These are phyloP conservation scores for Rutidosis leptorrhynchoides DNA, from an alignment of 129 eudicot genomes.

Conservation along the genomic window DNA sequence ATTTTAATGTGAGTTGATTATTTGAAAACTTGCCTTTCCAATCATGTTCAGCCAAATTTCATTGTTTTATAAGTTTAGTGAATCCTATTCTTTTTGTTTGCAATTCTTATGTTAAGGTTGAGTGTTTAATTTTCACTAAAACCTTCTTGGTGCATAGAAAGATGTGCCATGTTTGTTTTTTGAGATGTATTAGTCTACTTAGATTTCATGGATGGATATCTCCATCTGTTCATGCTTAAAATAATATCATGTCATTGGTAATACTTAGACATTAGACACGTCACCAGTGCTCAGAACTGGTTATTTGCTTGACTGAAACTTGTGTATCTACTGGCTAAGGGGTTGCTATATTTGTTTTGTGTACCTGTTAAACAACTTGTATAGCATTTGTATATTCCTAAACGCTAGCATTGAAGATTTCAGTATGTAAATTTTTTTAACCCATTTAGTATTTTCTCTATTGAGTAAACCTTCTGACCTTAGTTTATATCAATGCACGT, in stretches of 20 bases:
- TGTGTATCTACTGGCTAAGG: background rate
- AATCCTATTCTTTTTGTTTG: slow-evolving; percentile 17
- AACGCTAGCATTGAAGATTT: background rate
- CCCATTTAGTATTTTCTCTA: background rate
- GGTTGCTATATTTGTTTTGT: background rate
- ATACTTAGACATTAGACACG: background rate
- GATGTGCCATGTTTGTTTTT: background rate
- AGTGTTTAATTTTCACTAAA: background rate
- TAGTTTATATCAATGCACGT: too few relatives aligned
- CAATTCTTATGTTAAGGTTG: slow-evolving; percentile 5
- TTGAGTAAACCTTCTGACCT: too few relatives aligned
- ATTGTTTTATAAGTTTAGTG: background rate
- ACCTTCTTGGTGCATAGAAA: background rate
- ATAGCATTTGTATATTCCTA: background rate
- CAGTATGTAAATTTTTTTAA: background rate
- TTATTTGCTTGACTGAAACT: background rate
- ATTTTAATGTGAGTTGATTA: slow-evolving; percentile 17
- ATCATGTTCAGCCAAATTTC: slow-evolving; percentile 1
- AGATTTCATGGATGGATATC: background rate
- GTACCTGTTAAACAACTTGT: background rate
- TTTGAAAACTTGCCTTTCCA: slow-evolving; percentile 8
- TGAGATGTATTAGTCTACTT: background rate
- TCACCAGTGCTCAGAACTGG: background rate
- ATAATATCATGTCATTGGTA: background rate
- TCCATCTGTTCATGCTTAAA: background rate